Base-by-base conservation (phyloP, 805 yeast genomes). In the Candida odintsovae region DNA sequence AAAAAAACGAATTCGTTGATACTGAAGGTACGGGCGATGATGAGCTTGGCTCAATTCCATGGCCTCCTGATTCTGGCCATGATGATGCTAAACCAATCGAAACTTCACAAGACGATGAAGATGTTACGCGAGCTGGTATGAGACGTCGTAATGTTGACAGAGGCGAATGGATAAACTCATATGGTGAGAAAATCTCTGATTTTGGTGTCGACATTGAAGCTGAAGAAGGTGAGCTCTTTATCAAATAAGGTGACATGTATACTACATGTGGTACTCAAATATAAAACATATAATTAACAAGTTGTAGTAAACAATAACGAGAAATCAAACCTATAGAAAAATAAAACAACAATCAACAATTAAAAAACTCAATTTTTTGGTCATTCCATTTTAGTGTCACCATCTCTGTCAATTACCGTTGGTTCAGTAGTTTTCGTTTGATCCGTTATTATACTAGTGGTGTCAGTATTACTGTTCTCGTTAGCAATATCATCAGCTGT, bases 31-130 rank as follows among this genome's bases (percentile, higher is more conserved):
- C 48, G 6, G 50, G 71, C 21, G 78, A 76, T 46, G 86, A 83
- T 55, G 50, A 48, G 18, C 76, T 85, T 49, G 65, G 83, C 44
- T 76, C 78, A 1, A 67, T 84, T 36, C 94, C 96, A 2, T 92
- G 97, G 96, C 99, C 99, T 1, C 95, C 96, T 1, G 95, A 89
- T 66, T 90, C 88, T 6, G 82, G 82, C 0, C 70, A 74, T 54
- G 72, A 68, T 43, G 73, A 64, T 28, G 15, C 26, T 10, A 22
- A 20, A 20, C 16, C 22, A 20, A 6, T 20, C 11, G 23, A 19
- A 19, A 20, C 39, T 9, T 5, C 16, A 3, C 25, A 38, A 40
- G 19, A 22, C 16, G 25, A 44, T 66, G 57, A 55, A 58, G 11
- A 16, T 11, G 13, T 9, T 16, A 33, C 36, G 5, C 8, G 16